Conservation (phyloP, 2,329 filamentous ascomycete genomes). For the Sporothrix pallida region DNA sequence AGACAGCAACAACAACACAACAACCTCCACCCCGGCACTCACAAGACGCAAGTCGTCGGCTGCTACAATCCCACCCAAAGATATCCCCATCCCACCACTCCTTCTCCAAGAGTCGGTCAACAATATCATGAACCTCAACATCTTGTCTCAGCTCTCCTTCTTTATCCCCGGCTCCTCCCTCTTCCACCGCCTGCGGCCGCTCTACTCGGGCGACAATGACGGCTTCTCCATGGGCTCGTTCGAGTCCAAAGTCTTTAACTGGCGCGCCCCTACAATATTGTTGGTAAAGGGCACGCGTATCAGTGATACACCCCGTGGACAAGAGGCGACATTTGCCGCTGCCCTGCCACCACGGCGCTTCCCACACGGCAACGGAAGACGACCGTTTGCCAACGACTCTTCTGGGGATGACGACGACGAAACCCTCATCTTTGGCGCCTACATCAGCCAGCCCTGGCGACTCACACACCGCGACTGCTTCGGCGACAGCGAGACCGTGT, state of each 20-base stretch:
- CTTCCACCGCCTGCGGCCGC: slow-evolving; percentile 67
- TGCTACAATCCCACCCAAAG: slow-evolving; percentile 16
- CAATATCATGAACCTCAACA: slow-evolving; percentile 68
- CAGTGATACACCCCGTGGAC: slow-evolving; percentile 53
- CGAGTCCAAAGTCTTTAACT: slow-evolving; percentile 76
- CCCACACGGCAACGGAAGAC: slow-evolving; percentile 49
- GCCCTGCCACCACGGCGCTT: slow-evolving; percentile 68
- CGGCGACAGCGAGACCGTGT: slow-evolving; percentile 64
- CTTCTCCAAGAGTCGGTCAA: slow-evolving; percentile 55
- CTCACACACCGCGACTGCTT: slow-evolving; percentile 72
- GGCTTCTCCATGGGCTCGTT: slow-evolving; percentile 81
- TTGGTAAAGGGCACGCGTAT: slow-evolving; percentile 71
- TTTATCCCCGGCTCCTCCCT: slow-evolving; percentile 70
- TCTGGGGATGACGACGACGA: slow-evolving; percentile 39
- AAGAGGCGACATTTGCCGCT: slow-evolving; percentile 63
- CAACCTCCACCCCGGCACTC: slow-evolving; percentile 17
- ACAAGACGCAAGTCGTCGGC: slow-evolving; percentile 10
- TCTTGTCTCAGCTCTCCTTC: slow-evolving; percentile 73
- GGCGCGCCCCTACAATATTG: slow-evolving; percentile 74
- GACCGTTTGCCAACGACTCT: background rate
- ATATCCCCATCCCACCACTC: slow-evolving; percentile 44
- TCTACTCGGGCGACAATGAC: slow-evolving; percentile 73
- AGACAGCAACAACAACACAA: background rate
- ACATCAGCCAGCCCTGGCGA: slow-evolving; percentile 71
- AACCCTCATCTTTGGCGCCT: slow-evolving; percentile 69